Base-by-base conservation (phyloP, 1,284 basidiomycete genomes). In the Ustilago xerochloae region DNA sequence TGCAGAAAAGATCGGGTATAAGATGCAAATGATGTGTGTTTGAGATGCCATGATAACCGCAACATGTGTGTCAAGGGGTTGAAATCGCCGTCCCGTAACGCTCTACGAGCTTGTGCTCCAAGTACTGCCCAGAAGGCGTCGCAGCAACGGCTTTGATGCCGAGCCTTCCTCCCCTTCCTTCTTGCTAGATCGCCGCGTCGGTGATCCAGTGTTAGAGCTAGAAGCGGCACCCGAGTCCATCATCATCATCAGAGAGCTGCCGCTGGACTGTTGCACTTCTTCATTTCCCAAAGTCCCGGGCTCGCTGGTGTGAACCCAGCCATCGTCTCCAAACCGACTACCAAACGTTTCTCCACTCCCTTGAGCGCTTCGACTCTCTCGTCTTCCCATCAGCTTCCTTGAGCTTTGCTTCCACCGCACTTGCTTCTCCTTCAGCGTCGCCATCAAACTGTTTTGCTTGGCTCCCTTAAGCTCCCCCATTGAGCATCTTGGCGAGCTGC, bases 361-460 rank as follows among this genome's bases (percentile, higher is more conserved):
- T 10, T 43, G 41, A 16, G 32, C n/a, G 24, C 45, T 49, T 7
- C 46, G 45, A 29, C 41, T 56, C 3, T 26, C 56, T 2, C 66
- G 60, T 53, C 43, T 59, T 9, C 56, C 46, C 60, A 63, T 69
- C 50, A 69, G 41, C 56, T 52, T 69, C 29, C 16, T 54, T 32
- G 66, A 63, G 36, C 66, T 48, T 32, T 63, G 43, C 57, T 49
- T 69, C 30, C 63, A 48, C 4, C 66, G 66, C 43, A 63, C 66
- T 16, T 69, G 66, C 53, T 63, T 63, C 38, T 69, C 60, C 56
- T 63, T 69, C 35, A 69, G 48, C 26, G 66, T 69, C 36, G 66
- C 66, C 61, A 69, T 63, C 61, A 69, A 47, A 57, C 61, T 69
- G 43, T 30, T 33, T 18, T 52, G 43, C 49, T 33, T 63, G 32